phyloP scores from a whole-genome alignment of 306 rosid species.

The Pterocarpus santalinus region DNA sequence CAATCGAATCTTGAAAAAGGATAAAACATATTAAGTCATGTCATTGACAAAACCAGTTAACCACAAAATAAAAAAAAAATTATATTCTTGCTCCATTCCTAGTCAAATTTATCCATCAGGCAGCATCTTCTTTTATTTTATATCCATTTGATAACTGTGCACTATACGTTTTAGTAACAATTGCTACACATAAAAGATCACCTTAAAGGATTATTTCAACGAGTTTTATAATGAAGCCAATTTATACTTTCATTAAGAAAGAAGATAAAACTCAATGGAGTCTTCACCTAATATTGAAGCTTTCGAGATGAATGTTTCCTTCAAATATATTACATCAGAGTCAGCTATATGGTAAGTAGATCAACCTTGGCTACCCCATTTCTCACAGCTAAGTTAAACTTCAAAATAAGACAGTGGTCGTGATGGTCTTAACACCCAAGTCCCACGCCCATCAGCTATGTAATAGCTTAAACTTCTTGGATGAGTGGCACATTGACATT shows the following conservation, averaged over 20 bases:
- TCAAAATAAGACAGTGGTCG: constrained; percentile 1
- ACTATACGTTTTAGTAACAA: constrained; percentile 24
- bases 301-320: constrained; percentile 16
- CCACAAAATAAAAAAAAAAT: neutral
- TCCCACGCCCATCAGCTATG: constrained; percentile 9
- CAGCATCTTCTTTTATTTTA: constrained; percentile 23
- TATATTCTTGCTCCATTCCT: neutral
- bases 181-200: neutral
- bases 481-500: neutral
- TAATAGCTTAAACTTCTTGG: neutral
- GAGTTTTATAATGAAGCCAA: constrained; percentile 14
- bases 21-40: neutral
- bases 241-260: neutral
- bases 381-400: neutral
- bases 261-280: constrained; percentile 6
- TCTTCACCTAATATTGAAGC: constrained; percentile 11
- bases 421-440: constrained; percentile 1
- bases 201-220: constrained; percentile 14
- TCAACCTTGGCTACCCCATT: neutral
- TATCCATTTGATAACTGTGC: constrained; percentile 17
- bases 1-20: neutral
- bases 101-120: neutral
- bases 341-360: constrained; percentile 3
- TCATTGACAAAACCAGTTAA: constrained; percentile 18
- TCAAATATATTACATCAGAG: constrained; percentile 34